Base-by-base conservation (phyloP, 1,284 basidiomycete species). In the Sporisorium graminicola region DNA sequence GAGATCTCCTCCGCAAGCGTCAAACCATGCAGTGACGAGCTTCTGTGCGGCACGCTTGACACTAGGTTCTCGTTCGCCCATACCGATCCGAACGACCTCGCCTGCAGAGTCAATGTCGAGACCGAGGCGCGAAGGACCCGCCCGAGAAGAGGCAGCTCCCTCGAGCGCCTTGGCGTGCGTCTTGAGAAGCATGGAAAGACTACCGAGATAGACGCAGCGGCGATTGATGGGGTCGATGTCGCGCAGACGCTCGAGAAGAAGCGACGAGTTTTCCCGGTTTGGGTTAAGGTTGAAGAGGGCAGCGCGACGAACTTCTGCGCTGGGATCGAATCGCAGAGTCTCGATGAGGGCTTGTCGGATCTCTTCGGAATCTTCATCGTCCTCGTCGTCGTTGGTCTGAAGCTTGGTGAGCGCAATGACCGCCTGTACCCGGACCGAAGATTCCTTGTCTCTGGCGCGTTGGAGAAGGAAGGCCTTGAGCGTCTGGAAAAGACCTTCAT, bases 261-360 rank as follows among this genome's bases (percentile, higher is more conserved):
- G 85, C 1, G 91, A 88, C 0, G 97, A 87, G 16, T 77, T 83
- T 2, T 74, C 58, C 0, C 91, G 92, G 1, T 89, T 89, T 18
- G 92, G 87, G 1, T 93, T 91, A 1, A 95, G 88, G 78, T 94
- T 92, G 72, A 94, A 88, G 0, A 99, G 88, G 0, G 93, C 92
- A 0, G 94, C 92, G 24, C 94, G 91, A 14, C 96, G 93, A 9
- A 97, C 95, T 80, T 98, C 95, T 2, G 94, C 95, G 52, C 27
- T 18, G 12, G 59, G 89, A 44, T 98, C 96, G 75, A 91, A 90
- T 20, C 89, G 88, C 18, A 97, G 86, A 3, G 91, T 88, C 26
- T 95, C 91, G 5, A 94, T 86, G 3, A 98, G 88, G 2, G 92
- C 88, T 27, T 74, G 90, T 47, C 89, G 89, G 65, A 93, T 90